Percentiles rank a stretch among this genome's conserved stretches.
These are phyloP conservation scores for Penicillium sp. DNA, from an alignment of 2,329 filamentous ascomycete genomes.

Conservation along the genomic window DNA sequence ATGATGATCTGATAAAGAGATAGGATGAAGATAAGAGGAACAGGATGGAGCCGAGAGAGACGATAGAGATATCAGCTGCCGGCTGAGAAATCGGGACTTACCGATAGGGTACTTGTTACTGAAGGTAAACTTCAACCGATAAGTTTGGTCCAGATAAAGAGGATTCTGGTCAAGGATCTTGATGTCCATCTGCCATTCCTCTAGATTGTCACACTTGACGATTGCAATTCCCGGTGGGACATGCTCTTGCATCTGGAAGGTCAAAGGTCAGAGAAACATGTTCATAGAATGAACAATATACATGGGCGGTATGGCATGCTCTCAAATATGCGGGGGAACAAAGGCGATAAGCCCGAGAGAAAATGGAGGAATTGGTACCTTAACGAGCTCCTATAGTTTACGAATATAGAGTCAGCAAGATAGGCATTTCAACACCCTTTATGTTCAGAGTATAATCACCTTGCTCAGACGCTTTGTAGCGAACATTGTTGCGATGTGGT, in stretches of 20 bases:
- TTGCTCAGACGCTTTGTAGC: conserved; percentile 48
- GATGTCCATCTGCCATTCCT: conserved; percentile 92
- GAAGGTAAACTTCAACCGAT: conserved; percentile 85
- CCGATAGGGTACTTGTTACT: conserved; percentile 84
- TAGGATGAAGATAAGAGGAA: background rate
- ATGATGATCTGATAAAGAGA: background rate
- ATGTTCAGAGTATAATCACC: conserved; percentile 29
- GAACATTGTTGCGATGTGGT: conserved; percentile 40
- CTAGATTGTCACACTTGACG: conserved; percentile 74
- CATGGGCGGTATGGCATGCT: background rate
- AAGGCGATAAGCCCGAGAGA: background rate
- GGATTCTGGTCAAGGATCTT: conserved; percentile 86
- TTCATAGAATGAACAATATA: background rate
- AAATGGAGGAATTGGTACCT: conserved; percentile 41
- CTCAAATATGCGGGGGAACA: background rate
- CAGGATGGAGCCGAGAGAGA: background rate
- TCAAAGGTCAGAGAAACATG: background rate
- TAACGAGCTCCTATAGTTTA: conserved; percentile 49
- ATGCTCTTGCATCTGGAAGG: conserved; percentile 53
- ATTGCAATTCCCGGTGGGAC: conserved; percentile 70
- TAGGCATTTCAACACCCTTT: background rate
- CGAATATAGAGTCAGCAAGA: conserved; percentile 20
- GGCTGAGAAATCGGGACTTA: conserved; percentile 40
- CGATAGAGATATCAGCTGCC: background rate
- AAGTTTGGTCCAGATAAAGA: conserved; percentile 75